Base-by-base conservation (phyloP, 2,329 filamentous ascomycete species). In the Diaporthe vaccinii region DNA sequence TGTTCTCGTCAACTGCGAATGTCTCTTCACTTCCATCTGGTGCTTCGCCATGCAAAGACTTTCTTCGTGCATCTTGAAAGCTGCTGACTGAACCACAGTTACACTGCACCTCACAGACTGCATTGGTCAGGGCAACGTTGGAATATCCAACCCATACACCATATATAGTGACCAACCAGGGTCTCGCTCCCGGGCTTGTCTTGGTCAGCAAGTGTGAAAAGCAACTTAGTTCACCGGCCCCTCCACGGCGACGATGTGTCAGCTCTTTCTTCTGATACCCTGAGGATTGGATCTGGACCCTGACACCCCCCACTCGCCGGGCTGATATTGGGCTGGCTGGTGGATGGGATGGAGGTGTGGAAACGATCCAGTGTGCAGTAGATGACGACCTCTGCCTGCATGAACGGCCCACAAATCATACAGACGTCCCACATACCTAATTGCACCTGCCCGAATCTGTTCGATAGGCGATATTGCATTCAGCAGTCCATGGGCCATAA, bases 401-500 rank as follows among this genome's bases (percentile, higher is more conserved):
- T 68, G 65, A 68, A 39, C 31, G 65, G 44, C 44, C 65, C 65
- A 68, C 65, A 68, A 28, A 68, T 53, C 28, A 53, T 68, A 68
- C 46, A 68, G 49, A 53, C 31, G 65, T 53, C 65, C 65, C 65
- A 68, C 65, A 68, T 68, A 46, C 65, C 46, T 53, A 68, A 68
- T 68, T 68, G n/a, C 46, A 68, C 46, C 65, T 68, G 65, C 65
- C 65, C 46, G 15, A 53, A 51, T 53, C 46, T 68, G 10, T 53
- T 53, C 31, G 20, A 25, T 68, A 36, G 46, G 15, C 28, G 49
- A 53, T 36, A 68, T 68, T 68, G 46, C 31, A 41, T 39, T 14
- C 15, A 22, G 34, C 22, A 53, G n/a, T 15, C 46, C 46, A 34
- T 28, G 65, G 22, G 10, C 20, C 31, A 68, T 28, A 2, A 31